Base-by-base conservation (phyloP, 2,329 filamentous ascomycete genomes). In the Claviceps digitariae region DNA sequence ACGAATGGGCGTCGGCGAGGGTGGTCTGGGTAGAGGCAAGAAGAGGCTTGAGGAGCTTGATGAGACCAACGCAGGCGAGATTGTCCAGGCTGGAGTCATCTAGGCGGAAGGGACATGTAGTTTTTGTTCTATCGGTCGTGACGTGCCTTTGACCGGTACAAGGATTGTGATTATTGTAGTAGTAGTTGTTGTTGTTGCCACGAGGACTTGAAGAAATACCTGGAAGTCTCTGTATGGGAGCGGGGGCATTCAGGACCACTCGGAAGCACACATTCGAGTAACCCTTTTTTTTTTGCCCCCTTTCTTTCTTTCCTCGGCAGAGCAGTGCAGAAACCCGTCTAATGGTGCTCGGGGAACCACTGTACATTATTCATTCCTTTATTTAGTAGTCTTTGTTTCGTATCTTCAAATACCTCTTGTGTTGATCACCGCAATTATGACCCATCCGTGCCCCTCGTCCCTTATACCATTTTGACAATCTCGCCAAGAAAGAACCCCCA, bases 1-100 rank as follows among this genome's bases (percentile, higher is more conserved):
- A 56, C 77, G 93, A 54, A 98, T 98, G 93, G 91, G 93, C 13
- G 91, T 98, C 10, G 91, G 91, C 13, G 89, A 95, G 68, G 86
- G 87, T 12, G 74, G 75, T 5, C 69, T 81, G 44, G 79, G 78
- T 23, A 77, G 75, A 66, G 80, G 79, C 12, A 84, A 82, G 63
- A 85, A 75, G 61, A 74, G 72, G 60, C 71, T 77, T 58, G 78
- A 83, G 58, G 73, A 75, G 23, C 64, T 83, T 1, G 62, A 83
- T 2, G 69, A 75, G 56, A 77, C 79, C 48, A 76, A 77, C 7
- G 80, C 72, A 4, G 78, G 79, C 44, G 80, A 83, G 66, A 77
- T 74, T 21, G 79, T 80, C 0, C 67, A 79, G 53, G 80, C 80
- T n/a, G 78, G 79, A 3, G 57, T 77, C 46, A 73, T 79, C 51